Base-by-base conservation (phyloP, 352 stramenopile genomes). In the Globisporangium cystogenes region DNA sequence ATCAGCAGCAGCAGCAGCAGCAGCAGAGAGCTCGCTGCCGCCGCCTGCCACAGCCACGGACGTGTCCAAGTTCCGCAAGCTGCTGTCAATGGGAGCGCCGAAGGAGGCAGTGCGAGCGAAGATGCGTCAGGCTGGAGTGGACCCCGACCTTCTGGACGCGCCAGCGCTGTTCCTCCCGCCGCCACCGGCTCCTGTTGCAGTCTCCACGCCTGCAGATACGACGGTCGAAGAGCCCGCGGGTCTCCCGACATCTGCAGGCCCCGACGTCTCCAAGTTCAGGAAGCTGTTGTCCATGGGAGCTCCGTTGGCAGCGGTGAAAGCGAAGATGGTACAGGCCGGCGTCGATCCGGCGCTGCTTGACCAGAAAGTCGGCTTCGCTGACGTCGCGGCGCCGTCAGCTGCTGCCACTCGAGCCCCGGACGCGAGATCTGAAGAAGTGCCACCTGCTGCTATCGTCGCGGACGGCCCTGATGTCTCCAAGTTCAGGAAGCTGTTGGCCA, bases 41-140 rank as follows among this genome's bases (percentile, higher is more conserved):
- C 55, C 61, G 26, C 10, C 57, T 5, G 14, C 48, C 0, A 29
- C 44, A 18, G 67, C 40, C 8, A 52, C 62, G 15, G 72, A 85
- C 41, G 45, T 86, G 43, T 68, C 67, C 6, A 82, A 83, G 31
- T 98, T 98, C 56, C 96, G 96, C 37, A 98, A 98, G 59, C 83
- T 99, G 66, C 51, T 95, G 14, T 72, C 72, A 1, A 94, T 96
- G 79, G 86, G 84, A 3, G 80, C 91, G 12, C 84, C 81, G 1
- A 64, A 82, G 7, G 87, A 80, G 26, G 87, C 82, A 10, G 71
- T 85, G 11, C 72, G 77, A 44, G 72, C 64, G 10, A 90, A 82
- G 45, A 82, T 97, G 69, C 39, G 59, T 18, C 75, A 93, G 50
- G 87, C 57, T 27, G 77, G 77, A 0, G 50, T 88, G 5, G 62